Base-by-base conservation (phyloP, 1,284 basidiomycete genomes). In the Entoloma clypeatum region DNA sequence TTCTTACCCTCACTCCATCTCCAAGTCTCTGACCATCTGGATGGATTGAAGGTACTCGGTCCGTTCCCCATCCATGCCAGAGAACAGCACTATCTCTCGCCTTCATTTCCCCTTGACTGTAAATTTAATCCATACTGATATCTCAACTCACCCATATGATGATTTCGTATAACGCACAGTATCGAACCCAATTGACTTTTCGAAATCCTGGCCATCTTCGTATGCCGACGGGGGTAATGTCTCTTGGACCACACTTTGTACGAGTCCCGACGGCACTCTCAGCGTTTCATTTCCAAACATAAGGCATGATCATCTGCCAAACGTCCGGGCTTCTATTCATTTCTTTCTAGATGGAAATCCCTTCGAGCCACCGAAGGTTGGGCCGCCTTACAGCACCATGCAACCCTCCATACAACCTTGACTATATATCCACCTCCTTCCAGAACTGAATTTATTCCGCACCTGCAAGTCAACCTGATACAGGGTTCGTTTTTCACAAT, bases 11-110 rank as follows among this genome's bases (percentile, higher is more conserved):
- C 14, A 14, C 39, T 16, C 14, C 13, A 16, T 28, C 26, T 9
- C 25, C 36, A n/a, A 23, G 32, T 27, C 26, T 32, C 18, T 19
- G 16, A 18, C 11, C 16, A 3, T 31, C 36, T 14, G n/a, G n/a
- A n/a, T n/a, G n/a, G n/a, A n/a, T n/a, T n/a, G 19, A 30, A 54
- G 54, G 27, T 55, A 16, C 71, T 90, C 7, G 87, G 86, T 1
- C 87, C 86, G 0, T 89, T 89, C 55, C 86, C 86, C 2, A 77
- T 86, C 21, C 82, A 86, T 49, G 85, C 87, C 7, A 71, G 87
- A 53, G 87, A 90, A 52, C 86, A 89, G 42, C 80, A 88, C 44
- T 80, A 79, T 51, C 61, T 90, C 9, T 84, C 82, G 1, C 86
- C 86, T 1, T 72, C 80, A 2, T 88, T 77, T 53, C 87, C 86